These are phyloP conservation scores for Centaurea solstitialis DNA, from an alignment of 129 eudicot genomes.

Conservation along the genomic window DNA sequence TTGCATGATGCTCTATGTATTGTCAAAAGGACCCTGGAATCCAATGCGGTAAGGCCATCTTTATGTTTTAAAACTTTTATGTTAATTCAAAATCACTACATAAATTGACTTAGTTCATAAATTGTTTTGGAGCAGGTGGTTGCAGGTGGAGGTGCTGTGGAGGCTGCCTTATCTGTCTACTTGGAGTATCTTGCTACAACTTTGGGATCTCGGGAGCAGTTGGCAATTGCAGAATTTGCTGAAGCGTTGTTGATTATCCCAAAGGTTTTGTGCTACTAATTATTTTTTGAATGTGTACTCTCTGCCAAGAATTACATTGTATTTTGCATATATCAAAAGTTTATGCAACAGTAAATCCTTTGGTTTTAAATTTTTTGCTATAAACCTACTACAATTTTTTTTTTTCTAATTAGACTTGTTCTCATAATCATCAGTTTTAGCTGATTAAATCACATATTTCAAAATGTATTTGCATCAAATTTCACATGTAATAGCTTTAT, in stretches of 20 bases:
- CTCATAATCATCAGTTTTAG: not conserved
- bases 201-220: slow-evolving; percentile 92
- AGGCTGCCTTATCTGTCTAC: slow-evolving; percentile 89
- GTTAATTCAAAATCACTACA: too few species aligned
- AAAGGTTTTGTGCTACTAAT: slow-evolving; percentile 44
- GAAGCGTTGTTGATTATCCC: slow-evolving; percentile 85
- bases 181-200: slow-evolving; percentile 96
- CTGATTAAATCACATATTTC: not conserved
- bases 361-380: not conserved
- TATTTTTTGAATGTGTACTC: not conserved
- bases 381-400: not conserved
- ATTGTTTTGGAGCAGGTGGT: slow-evolving; percentile 59
- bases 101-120: not conserved
- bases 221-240: slow-evolving; percentile 95
- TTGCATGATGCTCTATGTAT: slow-evolving; percentile 92
- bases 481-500: not conserved
- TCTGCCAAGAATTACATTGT: not conserved
- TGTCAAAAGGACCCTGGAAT: slow-evolving; percentile 94
- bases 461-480: not conserved
- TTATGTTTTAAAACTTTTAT: not conserved
- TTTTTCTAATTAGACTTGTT: not conserved
- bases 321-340: not conserved
- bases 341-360: not conserved
- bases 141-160: slow-evolving; percentile 99
- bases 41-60: slow-evolving; percentile 64